Conservation (phyloP, 1,139 yeast species). For the Saccharomyces hybrid region DNA sequence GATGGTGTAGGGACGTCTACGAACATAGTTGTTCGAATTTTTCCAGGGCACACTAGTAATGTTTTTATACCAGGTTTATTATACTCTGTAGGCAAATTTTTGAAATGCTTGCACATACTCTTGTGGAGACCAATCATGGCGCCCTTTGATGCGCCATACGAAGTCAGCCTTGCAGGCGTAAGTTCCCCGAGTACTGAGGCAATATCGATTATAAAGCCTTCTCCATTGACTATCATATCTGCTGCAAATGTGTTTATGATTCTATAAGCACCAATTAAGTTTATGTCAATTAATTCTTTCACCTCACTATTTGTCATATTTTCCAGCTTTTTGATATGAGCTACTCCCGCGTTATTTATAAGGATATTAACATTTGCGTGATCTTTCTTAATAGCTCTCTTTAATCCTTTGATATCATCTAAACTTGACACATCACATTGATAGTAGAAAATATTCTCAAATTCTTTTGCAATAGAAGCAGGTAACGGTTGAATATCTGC, state of each 20-base stretch:
- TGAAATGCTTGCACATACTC: slow-evolving; percentile 60
- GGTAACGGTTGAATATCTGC: slow-evolving; percentile 51
- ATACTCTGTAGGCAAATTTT: slow-evolving; percentile 40
- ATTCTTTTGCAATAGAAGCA: slow-evolving; percentile 21
- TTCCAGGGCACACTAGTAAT: slow-evolving; percentile 80
- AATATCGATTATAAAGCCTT: slow-evolving; percentile 75
- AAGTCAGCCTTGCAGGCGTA: slow-evolving; percentile 71
- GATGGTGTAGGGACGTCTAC: slow-evolving; percentile 66
- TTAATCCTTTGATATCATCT: slow-evolving; percentile 36
- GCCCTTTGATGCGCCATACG: slow-evolving; percentile 86
- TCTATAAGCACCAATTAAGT: slow-evolving; percentile 61
- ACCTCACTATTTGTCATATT: slow-evolving; percentile 52
- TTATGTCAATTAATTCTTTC: slow-evolving; percentile 53
- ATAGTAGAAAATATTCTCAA: slow-evolving; percentile 44
- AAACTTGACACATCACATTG: slow-evolving; percentile 62
- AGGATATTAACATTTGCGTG: slow-evolving; percentile 59
- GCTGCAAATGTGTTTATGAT: slow-evolving; percentile 68
- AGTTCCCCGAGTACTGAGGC: slow-evolving; percentile 79
- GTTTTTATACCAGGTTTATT: slow-evolving; percentile 44
- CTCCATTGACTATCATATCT: slow-evolving; percentile 48
- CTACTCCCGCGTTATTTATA: slow-evolving; percentile 78
- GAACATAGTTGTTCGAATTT: slow-evolving; percentile 67
- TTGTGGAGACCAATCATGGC: slow-evolving; percentile 82
- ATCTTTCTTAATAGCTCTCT: slow-evolving; percentile 34
- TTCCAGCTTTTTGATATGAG: slow-evolving; percentile 49